Conservation (phyloP, 768 basidiomycete species). For the Cystobasidium ongulense region DNA sequence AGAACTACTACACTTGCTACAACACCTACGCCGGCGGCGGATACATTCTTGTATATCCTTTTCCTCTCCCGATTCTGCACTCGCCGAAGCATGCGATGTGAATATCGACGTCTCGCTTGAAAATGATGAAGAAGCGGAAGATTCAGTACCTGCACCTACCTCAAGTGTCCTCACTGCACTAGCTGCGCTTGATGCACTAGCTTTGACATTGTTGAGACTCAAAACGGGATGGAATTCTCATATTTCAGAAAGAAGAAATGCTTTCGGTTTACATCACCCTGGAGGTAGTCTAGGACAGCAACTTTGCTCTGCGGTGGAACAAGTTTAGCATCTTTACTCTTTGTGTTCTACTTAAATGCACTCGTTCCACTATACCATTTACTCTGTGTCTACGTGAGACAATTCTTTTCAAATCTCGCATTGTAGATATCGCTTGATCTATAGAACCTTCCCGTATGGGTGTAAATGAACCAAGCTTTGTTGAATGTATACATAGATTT, state of each 20-base stretch:
- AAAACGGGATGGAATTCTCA: slow-evolving; percentile 38
- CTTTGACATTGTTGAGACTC: slow-evolving; percentile 34
- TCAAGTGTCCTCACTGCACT: slow-evolving; percentile 38
- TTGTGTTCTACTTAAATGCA: too few species aligned
- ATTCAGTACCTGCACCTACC: slow-evolving; percentile 40
- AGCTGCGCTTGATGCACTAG: slow-evolving; percentile 39
- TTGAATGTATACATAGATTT: too few species aligned
- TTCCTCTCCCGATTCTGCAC: slow-evolving; percentile 36
- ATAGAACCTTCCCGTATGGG: too few species aligned
- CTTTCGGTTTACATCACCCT: slow-evolving; percentile 38
- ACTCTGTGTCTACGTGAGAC: too few species aligned
- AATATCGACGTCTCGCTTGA: slow-evolving; percentile 39
- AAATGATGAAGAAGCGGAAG: slow-evolving; percentile 40
- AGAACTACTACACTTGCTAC: slow-evolving; percentile 41
- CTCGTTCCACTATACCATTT: too few species aligned
- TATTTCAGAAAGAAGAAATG: slow-evolving; percentile 33
- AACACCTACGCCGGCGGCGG: slow-evolving; percentile 35
- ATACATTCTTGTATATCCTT: slow-evolving; percentile 38
- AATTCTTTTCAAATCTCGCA: too few species aligned
- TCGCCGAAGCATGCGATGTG: slow-evolving; percentile 36
- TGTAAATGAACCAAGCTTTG: too few species aligned
- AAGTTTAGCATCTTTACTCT: not conserved
- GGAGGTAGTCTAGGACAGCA: slow-evolving; percentile 38
- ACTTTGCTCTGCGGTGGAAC: not conserved
- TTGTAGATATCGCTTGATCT: too few species aligned